Evolutionary conservation across 148 eudicot genomes (phyloP).

Genomic region (Hydrangea macrophylla): DNA sequence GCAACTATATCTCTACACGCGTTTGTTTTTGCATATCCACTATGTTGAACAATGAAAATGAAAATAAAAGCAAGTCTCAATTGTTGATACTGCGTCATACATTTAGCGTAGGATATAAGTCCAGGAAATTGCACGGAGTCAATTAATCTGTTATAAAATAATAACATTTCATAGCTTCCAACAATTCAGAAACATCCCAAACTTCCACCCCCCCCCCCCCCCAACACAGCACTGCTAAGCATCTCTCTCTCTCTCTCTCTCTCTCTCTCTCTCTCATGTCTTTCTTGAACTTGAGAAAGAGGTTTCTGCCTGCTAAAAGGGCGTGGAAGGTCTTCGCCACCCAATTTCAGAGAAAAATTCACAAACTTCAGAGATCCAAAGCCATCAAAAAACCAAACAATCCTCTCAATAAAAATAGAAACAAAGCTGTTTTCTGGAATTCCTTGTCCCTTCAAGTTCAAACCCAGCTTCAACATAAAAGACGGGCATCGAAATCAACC

Average conservation of each 20-base stretch:
- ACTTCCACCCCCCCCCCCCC: neutral
- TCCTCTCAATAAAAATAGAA: slow-evolving; percentile 1
- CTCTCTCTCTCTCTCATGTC: slow-evolving; percentile 20
- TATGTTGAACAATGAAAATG: too few relatives aligned
- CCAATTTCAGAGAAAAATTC: slow-evolving; percentile 22
- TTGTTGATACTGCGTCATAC: neutral
- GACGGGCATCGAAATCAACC: neutral
- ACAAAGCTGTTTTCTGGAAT: slow-evolving; percentile 6
- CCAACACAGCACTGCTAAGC: neutral
- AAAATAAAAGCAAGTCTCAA: neutral
- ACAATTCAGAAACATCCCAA: neutral
- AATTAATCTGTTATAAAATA: neutral
- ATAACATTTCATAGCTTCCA: neutral
- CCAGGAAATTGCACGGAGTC: neutral
- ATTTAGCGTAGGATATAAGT: neutral
- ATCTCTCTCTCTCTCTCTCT: neutral
- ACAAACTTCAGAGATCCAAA: slow-evolving; percentile 29
- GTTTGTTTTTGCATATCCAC: too few relatives aligned
- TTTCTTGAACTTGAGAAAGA: slow-evolving; percentile 26
- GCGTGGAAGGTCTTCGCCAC: slow-evolving; percentile 30
- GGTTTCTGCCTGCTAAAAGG: slow-evolving; percentile 18
- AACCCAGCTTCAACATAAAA: slow-evolving; percentile 5
- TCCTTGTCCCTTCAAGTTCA: slow-evolving; percentile 10
- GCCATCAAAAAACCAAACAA: slow-evolving; percentile 24
- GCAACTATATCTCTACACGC: too few relatives aligned